Percentiles rank a stretch among this genome's conserved stretches.
phyloP scores from a whole-genome alignment of 2,329 filamentous ascomycete species.

The Verticillium nubilum region DNA sequence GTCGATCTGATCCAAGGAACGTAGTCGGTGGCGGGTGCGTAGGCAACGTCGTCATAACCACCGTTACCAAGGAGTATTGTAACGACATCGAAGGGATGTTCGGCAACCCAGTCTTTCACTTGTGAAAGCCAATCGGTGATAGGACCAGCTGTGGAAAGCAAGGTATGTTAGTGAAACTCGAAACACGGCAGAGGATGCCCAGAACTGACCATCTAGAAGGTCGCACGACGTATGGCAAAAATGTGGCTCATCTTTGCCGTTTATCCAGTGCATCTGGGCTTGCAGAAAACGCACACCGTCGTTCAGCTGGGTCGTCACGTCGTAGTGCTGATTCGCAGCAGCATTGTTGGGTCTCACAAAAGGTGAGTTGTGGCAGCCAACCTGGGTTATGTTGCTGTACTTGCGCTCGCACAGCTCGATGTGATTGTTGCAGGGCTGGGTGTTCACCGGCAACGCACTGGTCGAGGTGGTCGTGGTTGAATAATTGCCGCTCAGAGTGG shows the following conservation, averaged over 20 bases:
- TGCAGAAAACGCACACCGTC: constrained; percentile 67
- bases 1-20: constrained; percentile 62
- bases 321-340: constrained; percentile 68
- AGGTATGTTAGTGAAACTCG: constrained; percentile 4
- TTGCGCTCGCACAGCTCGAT: constrained; percentile 69
- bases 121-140: constrained; percentile 66
- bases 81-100: constrained; percentile 80
- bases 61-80: constrained; percentile 82
- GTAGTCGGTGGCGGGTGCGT: constrained; percentile 49
- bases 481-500: constrained; percentile 31
- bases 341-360: constrained; percentile 67
- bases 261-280: constrained; percentile 56
- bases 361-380: constrained; percentile 76
- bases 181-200: neutral
- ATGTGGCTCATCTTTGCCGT: constrained; percentile 48
- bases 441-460: constrained; percentile 54
- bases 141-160: constrained; percentile 54
- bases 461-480: constrained; percentile 34
- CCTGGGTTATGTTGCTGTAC: constrained; percentile 77
- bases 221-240: constrained; percentile 85
- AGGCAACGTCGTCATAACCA: constrained; percentile 52
- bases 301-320: constrained; percentile 66
- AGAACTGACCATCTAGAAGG: constrained; percentile 53
- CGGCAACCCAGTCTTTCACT: constrained; percentile 67
- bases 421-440: constrained; percentile 74